Evolutionary conservation across 2,329 filamentous ascomycete genomes (phyloP).

Genomic region (Lizonia empirigonia): DNA sequence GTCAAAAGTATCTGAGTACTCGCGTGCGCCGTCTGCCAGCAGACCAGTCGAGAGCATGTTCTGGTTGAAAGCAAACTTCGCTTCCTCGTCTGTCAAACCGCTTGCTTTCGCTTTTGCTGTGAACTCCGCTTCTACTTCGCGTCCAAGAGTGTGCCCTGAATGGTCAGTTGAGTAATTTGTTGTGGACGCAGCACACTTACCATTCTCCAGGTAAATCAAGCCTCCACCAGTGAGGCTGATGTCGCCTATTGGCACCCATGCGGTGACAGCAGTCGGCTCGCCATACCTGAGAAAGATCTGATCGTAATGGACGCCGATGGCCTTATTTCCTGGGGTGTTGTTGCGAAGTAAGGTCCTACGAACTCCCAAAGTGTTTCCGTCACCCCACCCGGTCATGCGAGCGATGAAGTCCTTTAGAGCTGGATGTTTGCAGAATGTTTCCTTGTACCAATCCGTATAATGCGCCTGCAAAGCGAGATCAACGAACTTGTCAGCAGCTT

Average conservation of each 20-base stretch:
- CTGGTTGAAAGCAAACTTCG: conserved; percentile 53
- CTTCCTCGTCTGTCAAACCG: conserved; percentile 60
- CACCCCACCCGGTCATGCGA: conserved; percentile 60
- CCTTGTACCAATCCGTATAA: conserved; percentile 51
- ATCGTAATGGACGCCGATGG: conserved; percentile 66
- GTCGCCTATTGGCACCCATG: conserved; percentile 64
- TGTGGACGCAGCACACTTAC: conserved; percentile 20
- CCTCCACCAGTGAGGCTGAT: conserved; percentile 61
- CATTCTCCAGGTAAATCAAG: conserved; percentile 63
- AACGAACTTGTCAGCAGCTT: conserved; percentile 53
- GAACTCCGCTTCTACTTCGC: conserved; percentile 59
- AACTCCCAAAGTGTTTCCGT: conserved; percentile 53
- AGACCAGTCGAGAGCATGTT: conserved; percentile 65
- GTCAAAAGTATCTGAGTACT: conserved; percentile 52
- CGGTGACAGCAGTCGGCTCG: conserved; percentile 61
- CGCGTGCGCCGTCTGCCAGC: conserved; percentile 57
- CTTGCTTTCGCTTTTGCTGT: conserved; percentile 54
- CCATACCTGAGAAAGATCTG: conserved; percentile 63
- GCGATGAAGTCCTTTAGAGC: conserved; percentile 57
- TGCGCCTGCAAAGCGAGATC: conserved; percentile 62
- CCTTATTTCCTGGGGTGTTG: conserved; percentile 62
- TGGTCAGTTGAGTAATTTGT: neutral
- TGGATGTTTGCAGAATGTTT: conserved; percentile 61
- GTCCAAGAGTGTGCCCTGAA: conserved; percentile 53
- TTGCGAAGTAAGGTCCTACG: conserved; percentile 60